phyloP scores from a whole-genome alignment of 2,329 filamentous ascomycete species.

The Sclerotinia sclerotiorum region DNA sequence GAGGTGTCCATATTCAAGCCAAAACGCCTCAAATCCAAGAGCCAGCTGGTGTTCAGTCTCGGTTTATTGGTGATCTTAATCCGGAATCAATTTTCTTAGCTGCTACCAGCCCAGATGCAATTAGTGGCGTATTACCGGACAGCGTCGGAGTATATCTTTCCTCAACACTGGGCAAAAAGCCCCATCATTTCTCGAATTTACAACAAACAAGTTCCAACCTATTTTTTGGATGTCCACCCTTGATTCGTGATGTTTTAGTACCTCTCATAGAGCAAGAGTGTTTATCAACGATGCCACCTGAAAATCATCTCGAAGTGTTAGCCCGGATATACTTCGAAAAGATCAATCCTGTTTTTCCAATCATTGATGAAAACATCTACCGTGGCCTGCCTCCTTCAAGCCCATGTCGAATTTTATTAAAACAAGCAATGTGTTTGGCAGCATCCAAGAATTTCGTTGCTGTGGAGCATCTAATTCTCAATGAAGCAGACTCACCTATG shows the following conservation, averaged over 20 bases:
- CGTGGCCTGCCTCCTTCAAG: conserved; percentile 41
- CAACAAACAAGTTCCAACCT: conserved; percentile 26
- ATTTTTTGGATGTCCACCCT: conserved; percentile 29
- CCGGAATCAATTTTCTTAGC: conserved; percentile 61
- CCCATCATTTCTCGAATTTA: conserved; percentile 1
- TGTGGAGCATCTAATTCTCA: conserved; percentile 44
- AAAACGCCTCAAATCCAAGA: conserved; percentile 2
- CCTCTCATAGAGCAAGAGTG: conserved; percentile 36
- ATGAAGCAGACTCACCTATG: conserved; percentile 23
- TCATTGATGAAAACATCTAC: conserved; percentile 34
- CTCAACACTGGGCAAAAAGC: conserved; percentile 18
- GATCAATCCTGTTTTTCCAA: conserved; percentile 38
- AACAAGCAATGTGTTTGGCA: conserved; percentile 56
- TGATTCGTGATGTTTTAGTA: conserved; percentile 30
- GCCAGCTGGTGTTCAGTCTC: conserved; percentile 30
- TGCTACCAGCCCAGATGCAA: conserved; percentile 47
- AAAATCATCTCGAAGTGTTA: conserved; percentile 48
- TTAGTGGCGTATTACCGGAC: conserved; percentile 46
- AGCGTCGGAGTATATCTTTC: conserved; percentile 58
- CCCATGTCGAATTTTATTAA: conserved; percentile 45
- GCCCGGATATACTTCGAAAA: conserved; percentile 43
- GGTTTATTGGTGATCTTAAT: conserved; percentile 60
- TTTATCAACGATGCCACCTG: conserved; percentile 50
- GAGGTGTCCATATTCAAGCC: conserved; percentile 15
- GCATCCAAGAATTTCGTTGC: conserved; percentile 52